Evolutionary conservation across 495 filamentous ascomycete genomes (phyloP).

Genomic region (Penicillium turbatum): DNA sequence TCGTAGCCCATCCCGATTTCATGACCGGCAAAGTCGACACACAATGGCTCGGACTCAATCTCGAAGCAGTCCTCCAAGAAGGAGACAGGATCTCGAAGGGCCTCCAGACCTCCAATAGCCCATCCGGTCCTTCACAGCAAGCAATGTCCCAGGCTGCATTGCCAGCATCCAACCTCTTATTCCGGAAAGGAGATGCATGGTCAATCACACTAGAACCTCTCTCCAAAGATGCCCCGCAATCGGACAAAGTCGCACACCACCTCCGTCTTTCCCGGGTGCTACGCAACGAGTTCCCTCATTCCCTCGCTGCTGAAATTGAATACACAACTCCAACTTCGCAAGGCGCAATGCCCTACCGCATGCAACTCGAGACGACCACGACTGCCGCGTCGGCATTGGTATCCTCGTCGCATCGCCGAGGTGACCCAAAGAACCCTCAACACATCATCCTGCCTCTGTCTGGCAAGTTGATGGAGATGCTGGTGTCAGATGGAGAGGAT

Average conservation of each 20-base stretch:
- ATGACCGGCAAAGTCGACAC: conserved; percentile 44
- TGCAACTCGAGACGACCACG: conserved; percentile 46
- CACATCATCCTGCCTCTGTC: conserved; percentile 57
- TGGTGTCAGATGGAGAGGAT: conserved; percentile 50
- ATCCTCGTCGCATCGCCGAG: conserved; percentile 47
- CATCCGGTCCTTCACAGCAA: conserved; percentile 4
- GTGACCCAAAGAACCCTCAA: conserved; percentile 45
- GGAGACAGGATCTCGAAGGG: conserved; percentile 26
- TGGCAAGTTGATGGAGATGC: conserved; percentile 55
- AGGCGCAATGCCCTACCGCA: conserved; percentile 32
- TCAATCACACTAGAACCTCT: conserved; percentile 44
- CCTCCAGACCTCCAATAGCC: not conserved
- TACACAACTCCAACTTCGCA: conserved; percentile 44
- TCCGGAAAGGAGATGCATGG: conserved; percentile 56
- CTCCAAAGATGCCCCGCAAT: conserved; percentile 3
- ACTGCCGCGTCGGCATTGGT: conserved; percentile 45
- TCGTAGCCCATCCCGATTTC: conserved; percentile 49
- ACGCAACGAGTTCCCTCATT: conserved; percentile 55
- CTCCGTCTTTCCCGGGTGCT: conserved; percentile 50
- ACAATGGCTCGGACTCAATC: conserved; percentile 52
- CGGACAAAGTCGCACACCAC: conserved; percentile 33
- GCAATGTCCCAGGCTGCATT: conserved; percentile 7
- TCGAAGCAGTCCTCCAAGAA: conserved; percentile 35
- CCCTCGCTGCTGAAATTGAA: conserved; percentile 50
- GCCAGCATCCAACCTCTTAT: conserved; percentile 37